Evolutionary conservation across 1,284 basidiomycete genomes (phyloP).

Genomic region (Anthracocystis setariae): DNA sequence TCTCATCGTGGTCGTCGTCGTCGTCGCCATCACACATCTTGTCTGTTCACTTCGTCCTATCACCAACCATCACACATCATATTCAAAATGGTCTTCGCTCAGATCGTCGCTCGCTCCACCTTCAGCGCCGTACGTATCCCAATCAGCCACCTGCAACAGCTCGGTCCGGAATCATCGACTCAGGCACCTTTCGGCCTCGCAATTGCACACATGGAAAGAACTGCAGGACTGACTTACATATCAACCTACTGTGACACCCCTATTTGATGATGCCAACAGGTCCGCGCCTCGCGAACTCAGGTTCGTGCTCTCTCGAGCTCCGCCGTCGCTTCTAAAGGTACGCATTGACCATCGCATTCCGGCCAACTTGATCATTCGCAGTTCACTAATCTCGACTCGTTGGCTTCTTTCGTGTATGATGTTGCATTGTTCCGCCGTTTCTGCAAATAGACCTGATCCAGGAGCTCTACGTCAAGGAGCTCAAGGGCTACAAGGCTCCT

Average conservation of each 20-base stretch:
- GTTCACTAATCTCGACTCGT: constrained; percentile 7
- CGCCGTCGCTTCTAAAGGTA: constrained; percentile 62
- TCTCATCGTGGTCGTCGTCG: constrained; percentile 7
- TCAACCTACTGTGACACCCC: background rate
- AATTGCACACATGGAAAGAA: background rate
- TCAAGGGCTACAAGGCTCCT: constrained; percentile 84
- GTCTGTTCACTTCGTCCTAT: background rate
- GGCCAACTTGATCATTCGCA: background rate
- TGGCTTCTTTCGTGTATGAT: background rate
- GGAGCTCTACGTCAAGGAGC: constrained; percentile 88
- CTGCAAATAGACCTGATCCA: constrained; percentile 80
- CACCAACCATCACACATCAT: constrained; percentile 11
- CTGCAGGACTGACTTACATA: constrained; percentile 19
- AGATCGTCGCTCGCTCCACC: constrained; percentile 44
- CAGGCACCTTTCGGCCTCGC: constrained; percentile 2
- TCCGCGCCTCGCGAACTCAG: constrained; percentile 48
- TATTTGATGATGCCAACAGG: constrained; percentile 21
- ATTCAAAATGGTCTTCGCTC: constrained; percentile 38
- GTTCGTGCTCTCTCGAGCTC: constrained; percentile 62
- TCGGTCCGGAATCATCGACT: background rate
- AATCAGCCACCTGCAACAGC: background rate
- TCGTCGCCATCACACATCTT: constrained; percentile 3
- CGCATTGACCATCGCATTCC: constrained; percentile 22
- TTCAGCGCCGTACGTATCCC: constrained; percentile 47
- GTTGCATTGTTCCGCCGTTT: background rate